These are phyloP conservation scores for Striga asiatica DNA, from an alignment of 257 asterid species.

Conservation along the genomic window DNA sequence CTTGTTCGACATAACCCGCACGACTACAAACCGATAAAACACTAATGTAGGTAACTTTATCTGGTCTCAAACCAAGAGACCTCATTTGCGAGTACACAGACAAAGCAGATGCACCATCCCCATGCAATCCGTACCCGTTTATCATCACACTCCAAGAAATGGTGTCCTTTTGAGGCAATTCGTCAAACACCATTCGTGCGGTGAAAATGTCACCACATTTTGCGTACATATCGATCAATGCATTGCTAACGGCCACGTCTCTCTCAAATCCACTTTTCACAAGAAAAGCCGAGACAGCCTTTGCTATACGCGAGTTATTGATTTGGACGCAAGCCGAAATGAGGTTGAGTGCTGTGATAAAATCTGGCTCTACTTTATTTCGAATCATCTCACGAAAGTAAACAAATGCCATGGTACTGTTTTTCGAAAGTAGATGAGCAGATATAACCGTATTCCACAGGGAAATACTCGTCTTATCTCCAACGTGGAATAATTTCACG, in stretches of 20 bases:
- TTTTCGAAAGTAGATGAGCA: slow-evolving; percentile 24
- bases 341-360: slow-evolving; percentile 35
- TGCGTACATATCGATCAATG: slow-evolving; percentile 40
- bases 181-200: slow-evolving; percentile 35
- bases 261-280: slow-evolving; percentile 31
- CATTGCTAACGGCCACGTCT: slow-evolving; percentile 27
- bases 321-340: slow-evolving; percentile 38
- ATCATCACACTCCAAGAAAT: slow-evolving; percentile 50
- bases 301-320: slow-evolving; percentile 25
- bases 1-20: slow-evolving; percentile 37
- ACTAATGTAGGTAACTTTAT: slow-evolving; percentile 31
- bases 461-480: slow-evolving; percentile 38
- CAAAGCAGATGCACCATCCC: slow-evolving; percentile 38
- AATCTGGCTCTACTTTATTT: slow-evolving; percentile 28
- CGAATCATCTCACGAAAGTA: slow-evolving; percentile 30
- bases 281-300: slow-evolving; percentile 30
- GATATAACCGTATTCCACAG: slow-evolving; percentile 54
- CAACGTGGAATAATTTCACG: slow-evolving; percentile 26
- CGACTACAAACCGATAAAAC: slow-evolving; percentile 48
- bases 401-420: slow-evolving; percentile 23
- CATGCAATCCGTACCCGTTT: slow-evolving; percentile 47
- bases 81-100: slow-evolving; percentile 41
- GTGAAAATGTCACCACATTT: slow-evolving; percentile 38
- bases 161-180: slow-evolving; percentile 28
- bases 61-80: slow-evolving; percentile 27